Conservation (phyloP, 2,329 filamentous ascomycete genomes). For the Neofusicoccum sp. region DNA sequence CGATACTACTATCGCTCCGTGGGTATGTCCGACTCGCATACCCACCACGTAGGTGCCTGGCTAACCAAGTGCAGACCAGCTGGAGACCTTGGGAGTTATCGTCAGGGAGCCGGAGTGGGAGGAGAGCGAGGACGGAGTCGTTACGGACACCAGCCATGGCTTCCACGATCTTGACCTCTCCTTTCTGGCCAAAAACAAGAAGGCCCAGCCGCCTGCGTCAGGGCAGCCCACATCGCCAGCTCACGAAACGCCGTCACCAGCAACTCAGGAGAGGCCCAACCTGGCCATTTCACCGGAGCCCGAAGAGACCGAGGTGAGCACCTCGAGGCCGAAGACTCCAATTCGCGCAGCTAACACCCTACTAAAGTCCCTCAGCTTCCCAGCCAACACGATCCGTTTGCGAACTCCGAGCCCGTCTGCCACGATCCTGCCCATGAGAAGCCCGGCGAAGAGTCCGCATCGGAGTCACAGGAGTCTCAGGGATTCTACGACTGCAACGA, state of each 20-base stretch:
- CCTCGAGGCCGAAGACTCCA: background rate
- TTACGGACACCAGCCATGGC: conserved; percentile 11
- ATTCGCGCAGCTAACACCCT: background rate
- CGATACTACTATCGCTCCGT: conserved; percentile 42
- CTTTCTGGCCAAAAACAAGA: background rate
- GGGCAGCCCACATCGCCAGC: background rate
- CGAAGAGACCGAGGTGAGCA: background rate
- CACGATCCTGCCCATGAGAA: background rate
- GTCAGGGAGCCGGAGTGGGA: background rate
- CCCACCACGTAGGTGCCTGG: background rate
- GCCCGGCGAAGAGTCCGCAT: background rate
- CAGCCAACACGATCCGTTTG: background rate
- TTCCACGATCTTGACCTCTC: conserved; percentile 8
- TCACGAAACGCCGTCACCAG: background rate
- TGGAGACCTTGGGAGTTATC: conserved; percentile 19
- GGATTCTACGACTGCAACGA: background rate
- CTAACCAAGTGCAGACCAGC: conserved; percentile 19
- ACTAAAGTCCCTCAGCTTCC: background rate
- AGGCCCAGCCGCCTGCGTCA: background rate
- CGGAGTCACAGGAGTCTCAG: background rate
- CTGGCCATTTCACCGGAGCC: background rate
- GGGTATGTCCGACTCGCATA: conserved; percentile 19
- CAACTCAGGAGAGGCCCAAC: background rate
- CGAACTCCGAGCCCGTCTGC: background rate
- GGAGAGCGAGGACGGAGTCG: background rate